Conservation (phyloP, 208 protist species). For the Wallacemonas sp. region DNA sequence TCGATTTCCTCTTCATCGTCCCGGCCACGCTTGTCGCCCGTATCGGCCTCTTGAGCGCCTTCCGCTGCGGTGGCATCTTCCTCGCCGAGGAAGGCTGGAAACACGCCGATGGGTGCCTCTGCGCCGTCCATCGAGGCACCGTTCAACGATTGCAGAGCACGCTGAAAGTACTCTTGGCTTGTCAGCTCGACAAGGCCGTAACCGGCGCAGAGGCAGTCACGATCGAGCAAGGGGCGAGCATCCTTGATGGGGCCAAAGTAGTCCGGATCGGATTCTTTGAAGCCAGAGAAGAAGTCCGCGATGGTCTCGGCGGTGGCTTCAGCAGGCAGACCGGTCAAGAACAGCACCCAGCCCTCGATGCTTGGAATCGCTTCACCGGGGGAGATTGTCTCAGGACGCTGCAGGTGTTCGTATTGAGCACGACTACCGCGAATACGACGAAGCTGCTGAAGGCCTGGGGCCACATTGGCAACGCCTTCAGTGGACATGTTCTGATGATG, state of each 20-base stretch:
- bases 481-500: not conserved
- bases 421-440: constrained; percentile 66
- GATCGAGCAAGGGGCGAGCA: constrained; percentile 66
- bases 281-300: constrained; percentile 53
- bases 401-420: constrained; percentile 74
- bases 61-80: constrained; percentile 49
- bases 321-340: constrained; percentile 64
- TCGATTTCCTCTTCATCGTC: constrained; percentile 14
- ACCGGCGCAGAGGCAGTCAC: constrained; percentile 71
- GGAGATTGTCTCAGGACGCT: constrained; percentile 53
- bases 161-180: constrained; percentile 50
- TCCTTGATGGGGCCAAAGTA: constrained; percentile 69
- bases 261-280: constrained; percentile 43
- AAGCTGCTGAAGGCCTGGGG: constrained; percentile 40
- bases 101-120: constrained; percentile 35
- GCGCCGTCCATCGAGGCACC: constrained; percentile 28
- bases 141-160: constrained; percentile 59
- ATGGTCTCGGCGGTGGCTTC: constrained; percentile 70
- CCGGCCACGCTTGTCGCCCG: constrained; percentile 43
- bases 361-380: constrained; percentile 71
- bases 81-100: constrained; percentile 75
- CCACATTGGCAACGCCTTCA: constrained; percentile 18
- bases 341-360: constrained; percentile 85
- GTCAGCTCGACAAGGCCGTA: constrained; percentile 80
- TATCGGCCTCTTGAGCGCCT: constrained; percentile 16